These are phyloP conservation scores for Coelastrella sp. DNA, from an alignment of 139 green algal genomes.

Conservation along the genomic window DNA sequence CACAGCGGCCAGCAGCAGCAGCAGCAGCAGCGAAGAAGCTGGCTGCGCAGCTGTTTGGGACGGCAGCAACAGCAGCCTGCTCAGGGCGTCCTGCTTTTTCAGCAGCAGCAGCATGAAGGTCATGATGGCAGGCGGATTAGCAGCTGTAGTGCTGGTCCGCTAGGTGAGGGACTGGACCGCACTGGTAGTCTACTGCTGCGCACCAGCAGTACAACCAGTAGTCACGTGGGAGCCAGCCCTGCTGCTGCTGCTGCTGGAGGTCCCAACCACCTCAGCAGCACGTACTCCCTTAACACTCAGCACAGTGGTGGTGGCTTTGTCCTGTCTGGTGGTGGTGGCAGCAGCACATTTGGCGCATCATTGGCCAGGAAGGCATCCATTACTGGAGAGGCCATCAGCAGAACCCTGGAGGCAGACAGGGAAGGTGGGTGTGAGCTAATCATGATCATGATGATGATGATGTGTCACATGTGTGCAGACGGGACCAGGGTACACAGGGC, in stretches of 20 bases:
- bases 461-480: too few species aligned
- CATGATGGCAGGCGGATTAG: neutral
- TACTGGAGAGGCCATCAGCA: conserved; percentile 5
- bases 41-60: neutral
- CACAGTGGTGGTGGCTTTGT: neutral
- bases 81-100: neutral
- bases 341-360: conserved; percentile 12
- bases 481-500: too few species aligned
- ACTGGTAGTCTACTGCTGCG: conserved; percentile 21
- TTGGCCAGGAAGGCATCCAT: neutral
- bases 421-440: conserved; percentile 2
- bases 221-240: neutral
- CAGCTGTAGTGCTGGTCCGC: neutral
- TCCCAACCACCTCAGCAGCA: too few species aligned
- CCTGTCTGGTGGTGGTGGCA: neutral
- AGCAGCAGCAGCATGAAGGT: neutral
- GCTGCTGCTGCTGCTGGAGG: neutral
- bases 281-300: neutral
- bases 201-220: conserved; percentile 4
- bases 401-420: conserved; percentile 23
- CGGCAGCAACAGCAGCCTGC: conserved; percentile 21
- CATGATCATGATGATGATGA: too few species aligned
- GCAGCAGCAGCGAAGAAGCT: neutral
- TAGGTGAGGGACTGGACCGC: conserved; percentile 27
- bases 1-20: conserved; percentile 14